Evolutionary conservation across 768 basidiomycete genomes (phyloP).

Genomic region (Lyophyllum shimeji): DNA sequence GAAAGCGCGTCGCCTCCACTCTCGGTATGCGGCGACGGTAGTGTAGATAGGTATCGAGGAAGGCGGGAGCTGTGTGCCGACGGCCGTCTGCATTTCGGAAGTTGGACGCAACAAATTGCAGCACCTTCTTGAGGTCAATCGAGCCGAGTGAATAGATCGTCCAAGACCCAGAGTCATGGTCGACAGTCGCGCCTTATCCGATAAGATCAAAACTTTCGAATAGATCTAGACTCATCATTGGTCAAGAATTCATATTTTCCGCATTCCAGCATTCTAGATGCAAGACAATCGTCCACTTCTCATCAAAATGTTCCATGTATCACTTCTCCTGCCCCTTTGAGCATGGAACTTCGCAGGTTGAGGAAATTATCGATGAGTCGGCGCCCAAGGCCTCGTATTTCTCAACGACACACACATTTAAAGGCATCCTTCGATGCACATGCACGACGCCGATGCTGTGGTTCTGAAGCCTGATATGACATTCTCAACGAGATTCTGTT

Average conservation of each 20-base stretch:
- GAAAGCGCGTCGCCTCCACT: constrained; percentile 73
- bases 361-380: too few relatives aligned
- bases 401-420: neutral
- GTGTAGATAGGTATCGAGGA: constrained; percentile 51
- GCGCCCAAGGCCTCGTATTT: too few relatives aligned
- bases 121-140: neutral
- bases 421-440: neutral
- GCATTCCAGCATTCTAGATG: too few relatives aligned
- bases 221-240: too few relatives aligned
- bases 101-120: neutral
- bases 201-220: neutral
- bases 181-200: neutral
- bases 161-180: neutral
- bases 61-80: constrained; percentile 23
- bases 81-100: constrained; percentile 11
- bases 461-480: neutral
- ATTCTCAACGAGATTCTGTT: neutral
- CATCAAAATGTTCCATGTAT: too few relatives aligned
- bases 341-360: too few relatives aligned
- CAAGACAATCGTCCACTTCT: too few relatives aligned
- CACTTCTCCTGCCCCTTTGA: too few relatives aligned
- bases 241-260: too few relatives aligned
- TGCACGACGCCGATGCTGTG: neutral
- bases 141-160: neutral
- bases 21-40: constrained; percentile 58